A percentile compares a stretch with the other conserved stretches of the same genome.
Evolutionary conservation across 1,284 basidiomycete species (phyloP).

Genomic region (Chondrostereum purpureum): DNA sequence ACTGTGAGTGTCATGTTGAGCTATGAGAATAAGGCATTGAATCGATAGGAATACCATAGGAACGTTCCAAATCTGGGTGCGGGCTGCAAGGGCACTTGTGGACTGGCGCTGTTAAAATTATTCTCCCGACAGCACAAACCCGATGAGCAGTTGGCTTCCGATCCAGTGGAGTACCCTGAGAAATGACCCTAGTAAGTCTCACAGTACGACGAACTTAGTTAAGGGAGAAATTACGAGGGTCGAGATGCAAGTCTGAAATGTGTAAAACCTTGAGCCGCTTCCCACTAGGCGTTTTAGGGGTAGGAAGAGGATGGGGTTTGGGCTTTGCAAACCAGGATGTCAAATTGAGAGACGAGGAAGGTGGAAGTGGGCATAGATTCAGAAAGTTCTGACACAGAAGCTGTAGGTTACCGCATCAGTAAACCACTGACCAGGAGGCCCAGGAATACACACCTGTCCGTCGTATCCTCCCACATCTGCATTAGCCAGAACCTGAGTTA

Average conservation of each 20-base stretch:
- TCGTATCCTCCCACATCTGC: constrained; percentile 64
- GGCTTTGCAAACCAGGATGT: constrained; percentile 58
- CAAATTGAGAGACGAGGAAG: constrained; percentile 44
- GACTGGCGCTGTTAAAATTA: constrained; percentile 45
- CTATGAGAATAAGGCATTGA: no score
- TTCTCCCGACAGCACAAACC: constrained; percentile 67
- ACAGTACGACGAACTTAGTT: neutral
- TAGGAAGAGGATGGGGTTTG: constrained; percentile 60
- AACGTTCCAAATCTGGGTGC: constrained; percentile 67
- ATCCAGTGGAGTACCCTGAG: constrained; percentile 61
- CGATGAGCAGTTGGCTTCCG: constrained; percentile 71
- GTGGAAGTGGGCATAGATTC: constrained; percentile 42
- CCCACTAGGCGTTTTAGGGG: constrained; percentile 50
- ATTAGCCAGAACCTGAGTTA: constrained; percentile 64
- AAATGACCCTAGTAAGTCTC: neutral
- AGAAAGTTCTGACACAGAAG: constrained; percentile 52
- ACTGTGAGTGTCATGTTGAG: constrained; percentile 27
- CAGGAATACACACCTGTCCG: constrained; percentile 45
- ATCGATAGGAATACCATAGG: constrained; percentile 52
- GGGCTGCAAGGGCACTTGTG: constrained; percentile 42
- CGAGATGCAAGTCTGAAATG: constrained; percentile 73
- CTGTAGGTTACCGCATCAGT: constrained; percentile 21
- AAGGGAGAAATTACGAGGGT: constrained; percentile 60
- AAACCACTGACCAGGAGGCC: constrained; percentile 1
- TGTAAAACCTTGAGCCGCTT: constrained; percentile 69